These are phyloP conservation scores for Nepenthes alata DNA, from an alignment of 179 eudicot genomes.

Conservation along the genomic window DNA sequence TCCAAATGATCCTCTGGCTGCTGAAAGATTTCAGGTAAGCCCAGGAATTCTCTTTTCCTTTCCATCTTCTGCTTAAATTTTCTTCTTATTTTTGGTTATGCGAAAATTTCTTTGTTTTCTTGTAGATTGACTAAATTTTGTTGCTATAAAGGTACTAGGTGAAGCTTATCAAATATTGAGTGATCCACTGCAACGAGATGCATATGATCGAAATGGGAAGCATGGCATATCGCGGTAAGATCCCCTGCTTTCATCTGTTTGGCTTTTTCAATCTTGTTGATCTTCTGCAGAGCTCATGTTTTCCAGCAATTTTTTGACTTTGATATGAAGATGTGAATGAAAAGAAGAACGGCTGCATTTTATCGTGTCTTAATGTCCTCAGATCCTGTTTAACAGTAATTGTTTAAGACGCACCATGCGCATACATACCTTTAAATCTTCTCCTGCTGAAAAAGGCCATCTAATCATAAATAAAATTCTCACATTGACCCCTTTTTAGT, in stretches of 20 bases:
- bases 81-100: background rate
- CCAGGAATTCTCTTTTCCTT: background rate
- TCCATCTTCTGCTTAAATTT: background rate
- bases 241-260: background rate
- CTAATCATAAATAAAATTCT: no score
- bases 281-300: no score
- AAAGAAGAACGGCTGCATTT: no score
- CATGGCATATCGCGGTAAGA: constrained; percentile 56
- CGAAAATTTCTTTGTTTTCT: background rate
- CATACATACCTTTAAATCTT: no score
- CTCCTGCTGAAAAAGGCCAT: no score
- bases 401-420: no score
- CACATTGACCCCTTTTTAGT: no score
- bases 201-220: constrained; percentile 78
- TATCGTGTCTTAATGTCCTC: no score
- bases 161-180: constrained; percentile 94
- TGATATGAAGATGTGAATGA: no score
- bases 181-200: constrained; percentile 72
- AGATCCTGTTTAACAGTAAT: no score
- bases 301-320: no score
- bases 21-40: constrained; percentile 81
- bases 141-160: constrained; percentile 36
- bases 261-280: no score
- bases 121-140: background rate
- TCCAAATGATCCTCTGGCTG: constrained; percentile 81